These are phyloP conservation scores for Salix koriyanagi DNA, from an alignment of 345 rosid species.

Conservation along the genomic window DNA sequence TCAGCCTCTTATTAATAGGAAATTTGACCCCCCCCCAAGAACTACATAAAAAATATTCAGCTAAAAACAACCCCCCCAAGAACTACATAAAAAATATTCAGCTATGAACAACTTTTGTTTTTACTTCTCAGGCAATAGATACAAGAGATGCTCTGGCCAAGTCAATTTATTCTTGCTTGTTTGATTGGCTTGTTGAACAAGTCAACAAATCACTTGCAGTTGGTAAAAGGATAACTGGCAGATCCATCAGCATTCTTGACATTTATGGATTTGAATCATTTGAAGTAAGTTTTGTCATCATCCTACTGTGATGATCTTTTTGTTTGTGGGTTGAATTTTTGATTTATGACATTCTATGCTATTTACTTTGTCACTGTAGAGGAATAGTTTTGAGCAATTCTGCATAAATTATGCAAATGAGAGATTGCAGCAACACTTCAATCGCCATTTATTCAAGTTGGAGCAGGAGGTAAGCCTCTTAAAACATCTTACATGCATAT, in stretches of 20 bases:
- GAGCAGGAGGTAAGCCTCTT: conserved; percentile 80
- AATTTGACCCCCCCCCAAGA: not conserved
- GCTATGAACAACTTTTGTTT: conserved; percentile 4
- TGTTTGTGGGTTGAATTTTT: not conserved
- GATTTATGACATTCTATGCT: conserved; percentile 9
- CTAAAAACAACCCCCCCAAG: not conserved
- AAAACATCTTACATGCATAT: not conserved
- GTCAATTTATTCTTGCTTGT: conserved; percentile 84
- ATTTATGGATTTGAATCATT: conserved; percentile 98
- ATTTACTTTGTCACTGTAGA: conserved; percentile 45
- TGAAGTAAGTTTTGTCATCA: conserved; percentile 50
- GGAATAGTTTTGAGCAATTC: conserved; percentile 97
- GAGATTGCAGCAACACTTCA: conserved; percentile 97
- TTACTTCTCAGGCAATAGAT: conserved; percentile 63
- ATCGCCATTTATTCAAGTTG: conserved; percentile 93
- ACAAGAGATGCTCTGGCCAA: conserved; percentile 95
- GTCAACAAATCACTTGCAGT: conserved; percentile 92
- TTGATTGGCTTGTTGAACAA: conserved; percentile 96
- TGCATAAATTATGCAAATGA: conserved; percentile 99
- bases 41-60: not conserved
- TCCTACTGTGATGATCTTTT: conserved; percentile 17
- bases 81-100: not conserved
- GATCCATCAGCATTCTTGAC: conserved; percentile 99
- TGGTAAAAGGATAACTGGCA: conserved; percentile 88
- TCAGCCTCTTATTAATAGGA: not conserved